A percentile compares a stretch with the other conserved stretches of the same genome.
These are phyloP conservation scores for Heliamphora exappendiculata DNA, from an alignment of 148 eudicot species.

Conservation along the genomic window DNA sequence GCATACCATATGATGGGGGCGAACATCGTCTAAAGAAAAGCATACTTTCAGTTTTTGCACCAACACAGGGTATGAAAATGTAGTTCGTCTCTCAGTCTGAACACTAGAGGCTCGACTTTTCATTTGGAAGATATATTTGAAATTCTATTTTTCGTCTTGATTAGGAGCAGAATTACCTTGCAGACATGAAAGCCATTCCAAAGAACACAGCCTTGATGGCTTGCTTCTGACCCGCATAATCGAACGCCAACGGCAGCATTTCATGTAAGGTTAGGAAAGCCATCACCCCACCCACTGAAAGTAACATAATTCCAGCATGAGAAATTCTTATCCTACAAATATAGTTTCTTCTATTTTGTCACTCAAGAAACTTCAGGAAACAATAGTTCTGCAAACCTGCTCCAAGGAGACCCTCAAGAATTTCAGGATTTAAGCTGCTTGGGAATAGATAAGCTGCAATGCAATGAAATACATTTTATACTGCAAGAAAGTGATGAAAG, in stretches of 20 bases:
- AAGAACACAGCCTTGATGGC: constrained; percentile 92
- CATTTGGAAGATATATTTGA: neutral
- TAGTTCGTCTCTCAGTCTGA: too few species aligned
- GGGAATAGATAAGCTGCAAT: constrained; percentile 89
- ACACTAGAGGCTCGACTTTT: too few species aligned
- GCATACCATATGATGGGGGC: too few species aligned
- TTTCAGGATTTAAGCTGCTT: constrained; percentile 72
- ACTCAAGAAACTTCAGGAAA: neutral
- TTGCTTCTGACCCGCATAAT: constrained; percentile 95
- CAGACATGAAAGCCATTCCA: constrained; percentile 99
- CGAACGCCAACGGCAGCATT: constrained; percentile 96
- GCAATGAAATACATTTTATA: neutral
- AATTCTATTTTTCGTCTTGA: neutral
- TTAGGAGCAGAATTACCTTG: constrained; percentile 55
- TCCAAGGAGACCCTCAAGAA: constrained; percentile 92
- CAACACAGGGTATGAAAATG: too few species aligned
- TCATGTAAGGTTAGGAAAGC: constrained; percentile 97
- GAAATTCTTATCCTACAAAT: neutral
- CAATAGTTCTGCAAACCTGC: constrained; percentile 39
- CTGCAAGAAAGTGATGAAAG: neutral
- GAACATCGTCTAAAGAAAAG: too few species aligned
- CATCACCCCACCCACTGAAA: constrained; percentile 97
- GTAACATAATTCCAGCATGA: constrained; percentile 2
- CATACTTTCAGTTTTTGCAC: too few species aligned
- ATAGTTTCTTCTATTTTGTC: neutral